Percentiles rank a stretch among this genome's conserved stretches.
Conservation (phyloP, 2,329 filamentous ascomycete genomes). For the Pleurostoma richardsiae region DNA sequence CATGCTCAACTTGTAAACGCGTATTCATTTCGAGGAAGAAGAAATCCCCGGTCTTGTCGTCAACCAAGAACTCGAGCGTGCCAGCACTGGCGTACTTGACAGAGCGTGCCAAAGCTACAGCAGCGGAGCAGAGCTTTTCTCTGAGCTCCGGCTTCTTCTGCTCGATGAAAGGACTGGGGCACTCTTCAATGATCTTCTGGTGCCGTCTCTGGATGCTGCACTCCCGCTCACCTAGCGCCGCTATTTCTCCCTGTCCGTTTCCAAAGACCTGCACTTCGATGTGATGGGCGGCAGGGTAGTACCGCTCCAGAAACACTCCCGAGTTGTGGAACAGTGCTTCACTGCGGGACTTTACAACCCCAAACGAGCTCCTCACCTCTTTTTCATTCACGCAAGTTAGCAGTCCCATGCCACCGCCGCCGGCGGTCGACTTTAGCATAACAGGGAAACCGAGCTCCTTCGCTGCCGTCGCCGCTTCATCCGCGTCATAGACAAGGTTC, state of each 20-base stretch:
- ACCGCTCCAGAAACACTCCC: constrained; percentile 60
- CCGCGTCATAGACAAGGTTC: constrained; percentile 6
- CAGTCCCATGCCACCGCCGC: constrained; percentile 62
- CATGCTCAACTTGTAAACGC: constrained; percentile 71
- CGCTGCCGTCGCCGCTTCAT: constrained; percentile 47
- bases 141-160: constrained; percentile 1
- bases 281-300: constrained; percentile 55
- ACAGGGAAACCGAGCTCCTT: constrained; percentile 28
- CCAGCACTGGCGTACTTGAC: constrained; percentile 30
- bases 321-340: constrained; percentile 55
- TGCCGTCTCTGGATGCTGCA: constrained; percentile 64
- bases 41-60: constrained; percentile 55
- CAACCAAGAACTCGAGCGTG: constrained; percentile 52
- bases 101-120: constrained; percentile 38
- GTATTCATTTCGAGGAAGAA: constrained; percentile 53
- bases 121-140: constrained; percentile 4
- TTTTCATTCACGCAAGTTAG: constrained; percentile 44
- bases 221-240: constrained; percentile 60
- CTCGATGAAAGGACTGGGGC: constrained; percentile 56
- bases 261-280: constrained; percentile 67
- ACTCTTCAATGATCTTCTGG: constrained; percentile 69
- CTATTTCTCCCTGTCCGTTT: constrained; percentile 50
- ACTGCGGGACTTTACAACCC: constrained; percentile 50
- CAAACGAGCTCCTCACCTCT: constrained; percentile 47
- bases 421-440: constrained; percentile 51